Evolutionary conservation across 2,329 filamentous ascomycete species (phyloP), one percentile per base, ranked within the genome.

Genomic region (Pseudocercospora ulei): DNA sequence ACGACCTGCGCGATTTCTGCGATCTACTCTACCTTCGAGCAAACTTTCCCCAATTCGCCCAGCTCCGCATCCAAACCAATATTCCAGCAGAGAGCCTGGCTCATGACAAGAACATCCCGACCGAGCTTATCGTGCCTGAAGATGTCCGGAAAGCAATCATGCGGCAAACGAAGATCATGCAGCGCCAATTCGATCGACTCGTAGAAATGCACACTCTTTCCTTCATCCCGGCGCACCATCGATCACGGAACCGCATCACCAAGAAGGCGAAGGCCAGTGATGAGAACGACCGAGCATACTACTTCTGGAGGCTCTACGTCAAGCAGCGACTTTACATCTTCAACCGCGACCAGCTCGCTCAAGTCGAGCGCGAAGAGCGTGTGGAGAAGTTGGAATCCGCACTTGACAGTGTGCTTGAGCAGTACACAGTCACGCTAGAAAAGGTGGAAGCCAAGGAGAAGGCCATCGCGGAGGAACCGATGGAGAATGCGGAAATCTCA

Each of bases 301-400:
- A 70, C 46, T 70, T 84, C 28, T 92, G 82, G 81, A 68, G 78
- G 18, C 60, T 88, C 14, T 67, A 83, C 26, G 75, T 80, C n/a
- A 90, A 90, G 64, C 73, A 82, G 53, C 68, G 84, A 22, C 66
- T 92, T 3, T 86, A 82, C 57, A 70, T 73, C 28, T 80, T 85
- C 52, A 88, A 90, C 55, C 72, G 71, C 41, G 79, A 87, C 50
- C 62, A 73, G 2, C 67, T 92, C 7, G 71, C 73, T 23, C 78
- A 87, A 59, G 63, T 88, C 25, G 80, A 84, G 38, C 65, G 67
- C 3, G 59, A 64, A 0, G 82, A 88, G 58, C 71, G 81, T 22
- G 73, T 81, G 5, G 72, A 82, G 41, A 84, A 80, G 65, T 66
- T 92, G 3, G 73, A 82, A 34, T 72, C 80, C 49, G 80, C 79